Conservation (phyloP, 805 yeast species). For the Nakazawaea molendinolei region DNA sequence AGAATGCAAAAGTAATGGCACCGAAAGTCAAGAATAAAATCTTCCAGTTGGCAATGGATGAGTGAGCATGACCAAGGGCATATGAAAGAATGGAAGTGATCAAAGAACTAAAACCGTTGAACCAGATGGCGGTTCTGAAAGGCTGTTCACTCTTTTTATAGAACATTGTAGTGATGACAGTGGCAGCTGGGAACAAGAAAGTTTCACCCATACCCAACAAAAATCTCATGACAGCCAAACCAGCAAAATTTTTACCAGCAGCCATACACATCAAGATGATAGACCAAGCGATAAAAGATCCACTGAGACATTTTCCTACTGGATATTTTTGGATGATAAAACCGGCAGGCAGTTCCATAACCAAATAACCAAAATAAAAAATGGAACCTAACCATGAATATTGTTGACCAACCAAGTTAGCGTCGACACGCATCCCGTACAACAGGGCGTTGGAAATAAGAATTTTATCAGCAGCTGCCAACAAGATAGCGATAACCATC, state of each 20-base stretch:
- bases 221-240: slow-evolving; percentile 37
- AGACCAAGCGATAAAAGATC: slow-evolving; percentile 35
- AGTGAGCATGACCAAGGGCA: slow-evolving; percentile 21
- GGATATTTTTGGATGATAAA: slow-evolving; percentile 35
- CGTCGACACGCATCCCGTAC: slow-evolving; percentile 39
- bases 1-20: slow-evolving; percentile 35
- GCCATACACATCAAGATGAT: slow-evolving; percentile 35
- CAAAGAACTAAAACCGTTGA: slow-evolving; percentile 33
- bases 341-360: slow-evolving; percentile 35
- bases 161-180: slow-evolving; percentile 46
- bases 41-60: slow-evolving; percentile 35
- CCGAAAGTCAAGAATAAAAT: slow-evolving; percentile 49
- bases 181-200: slow-evolving; percentile 47
- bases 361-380: slow-evolving; percentile 42
- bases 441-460: slow-evolving; percentile 24
- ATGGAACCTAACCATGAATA: slow-evolving; percentile 45
- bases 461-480: slow-evolving; percentile 19
- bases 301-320: slow-evolving; percentile 29
- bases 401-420: slow-evolving; percentile 36
- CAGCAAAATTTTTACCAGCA: slow-evolving; percentile 34
- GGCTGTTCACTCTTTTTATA: slow-evolving; percentile 41
- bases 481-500: slow-evolving; percentile 15
- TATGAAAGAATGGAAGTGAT: slow-evolving; percentile 21
- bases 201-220: slow-evolving; percentile 45
- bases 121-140: slow-evolving; percentile 35